Evolutionary conservation across 2,329 filamentous ascomycete species (phyloP).

Genomic region (Pestalotiopsis sp.): DNA sequence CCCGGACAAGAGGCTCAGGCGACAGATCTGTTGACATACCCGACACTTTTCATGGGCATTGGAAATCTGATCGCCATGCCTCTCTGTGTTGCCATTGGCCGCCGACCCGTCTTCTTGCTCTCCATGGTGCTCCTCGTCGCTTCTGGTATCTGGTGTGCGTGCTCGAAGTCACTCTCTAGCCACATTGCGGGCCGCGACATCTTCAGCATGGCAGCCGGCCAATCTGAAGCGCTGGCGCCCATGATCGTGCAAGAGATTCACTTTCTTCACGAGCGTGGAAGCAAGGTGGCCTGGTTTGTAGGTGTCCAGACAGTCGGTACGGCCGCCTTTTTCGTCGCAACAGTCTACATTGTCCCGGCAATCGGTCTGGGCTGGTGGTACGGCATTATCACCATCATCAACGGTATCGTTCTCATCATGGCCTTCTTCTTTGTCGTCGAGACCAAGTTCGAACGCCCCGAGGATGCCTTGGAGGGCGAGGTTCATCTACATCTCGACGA

Average conservation of each 20-base stretch:
- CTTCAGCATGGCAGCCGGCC: slow-evolving; percentile 34
- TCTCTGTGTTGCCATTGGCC: slow-evolving; percentile 33
- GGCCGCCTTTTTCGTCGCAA: slow-evolving; percentile 21
- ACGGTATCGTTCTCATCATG: slow-evolving; percentile 15
- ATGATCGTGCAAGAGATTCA: slow-evolving; percentile 27
- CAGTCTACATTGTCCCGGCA: slow-evolving; percentile 21
- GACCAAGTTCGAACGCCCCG: slow-evolving; percentile 20
- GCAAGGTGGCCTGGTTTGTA: slow-evolving; percentile 21
- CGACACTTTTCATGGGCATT: slow-evolving; percentile 29
- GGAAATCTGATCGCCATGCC: slow-evolving; percentile 38
- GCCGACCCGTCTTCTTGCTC: slow-evolving; percentile 32
- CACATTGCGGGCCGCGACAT: slow-evolving; percentile 33
- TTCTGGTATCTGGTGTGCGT: slow-evolving; percentile 27
- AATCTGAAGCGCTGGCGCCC: slow-evolving; percentile 31
- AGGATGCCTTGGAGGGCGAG: slow-evolving; percentile 14
- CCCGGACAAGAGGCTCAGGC: slow-evolving; percentile 10
- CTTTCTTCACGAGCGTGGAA: slow-evolving; percentile 24
- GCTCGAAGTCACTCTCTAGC: slow-evolving; percentile 22
- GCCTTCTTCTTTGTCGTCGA: slow-evolving; percentile 22
- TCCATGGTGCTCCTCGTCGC: slow-evolving; percentile 31
- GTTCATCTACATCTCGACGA: slow-evolving; percentile 1
- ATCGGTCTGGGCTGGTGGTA: slow-evolving; percentile 26
- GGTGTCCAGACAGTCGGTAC: slow-evolving; percentile 20
- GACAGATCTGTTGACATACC: slow-evolving; percentile 34
- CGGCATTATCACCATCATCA: slow-evolving; percentile 22